A percentile compares a stretch with the other conserved stretches of the same genome.
These are phyloP conservation scores for Hericium coralloides DNA, from an alignment of 768 basidiomycete genomes.

Conservation along the genomic window DNA sequence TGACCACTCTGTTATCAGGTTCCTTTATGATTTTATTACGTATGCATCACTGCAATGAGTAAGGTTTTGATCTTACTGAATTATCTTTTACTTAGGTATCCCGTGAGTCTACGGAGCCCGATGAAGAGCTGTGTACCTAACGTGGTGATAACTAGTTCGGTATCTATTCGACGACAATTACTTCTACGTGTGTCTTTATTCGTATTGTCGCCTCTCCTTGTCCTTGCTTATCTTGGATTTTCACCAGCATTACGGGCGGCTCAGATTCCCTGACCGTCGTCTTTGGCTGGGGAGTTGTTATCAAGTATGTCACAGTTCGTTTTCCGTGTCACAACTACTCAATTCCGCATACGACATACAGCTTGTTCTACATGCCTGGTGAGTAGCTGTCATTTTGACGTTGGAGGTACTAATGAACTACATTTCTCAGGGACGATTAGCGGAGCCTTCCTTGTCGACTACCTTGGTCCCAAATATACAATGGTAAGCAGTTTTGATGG, in stretches of 20 bases:
- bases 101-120: conserved; percentile 33
- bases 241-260: conserved; percentile 47
- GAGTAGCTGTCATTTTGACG: conserved; percentile 22
- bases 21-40: conserved; percentile 77
- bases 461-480: conserved; percentile 64
- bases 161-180: conserved; percentile 71
- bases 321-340: conserved; percentile 26
- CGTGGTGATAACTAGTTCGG: conserved; percentile 44
- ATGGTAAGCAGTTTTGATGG: conserved; percentile 38
- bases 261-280: conserved; percentile 43
- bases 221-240: not conserved
- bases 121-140: not conserved
- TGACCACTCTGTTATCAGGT: conserved; percentile 59
- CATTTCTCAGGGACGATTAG: conserved; percentile 45
- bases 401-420: no score
- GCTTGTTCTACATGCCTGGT: conserved; percentile 63
- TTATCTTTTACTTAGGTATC: conserved; percentile 36
- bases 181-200: conserved; percentile 39
- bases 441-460: conserved; percentile 71
- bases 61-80: not conserved
- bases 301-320: conserved; percentile 42
- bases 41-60: conserved; percentile 24
- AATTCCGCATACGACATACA: conserved; percentile 15
- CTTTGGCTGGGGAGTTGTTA: conserved; percentile 81
- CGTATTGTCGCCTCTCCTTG: not conserved